Percentiles rank a stretch among this genome's conserved stretches.
These are phyloP conservation scores for Xylariaceae sp. DNA, from an alignment of 2,329 filamentous ascomycete species.

Conservation along the genomic window DNA sequence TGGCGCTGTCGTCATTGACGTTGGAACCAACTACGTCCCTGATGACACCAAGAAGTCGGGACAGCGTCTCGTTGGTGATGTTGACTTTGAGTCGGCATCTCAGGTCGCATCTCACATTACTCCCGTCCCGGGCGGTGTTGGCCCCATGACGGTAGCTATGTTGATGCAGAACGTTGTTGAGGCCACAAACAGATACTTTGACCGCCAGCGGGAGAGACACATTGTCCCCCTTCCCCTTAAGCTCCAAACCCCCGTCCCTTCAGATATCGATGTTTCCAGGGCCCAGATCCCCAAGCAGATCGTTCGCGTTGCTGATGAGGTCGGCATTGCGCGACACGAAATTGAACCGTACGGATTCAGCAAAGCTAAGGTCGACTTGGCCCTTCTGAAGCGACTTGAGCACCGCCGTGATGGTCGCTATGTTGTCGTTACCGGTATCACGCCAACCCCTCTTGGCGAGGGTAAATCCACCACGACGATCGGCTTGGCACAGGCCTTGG, in stretches of 20 bases:
- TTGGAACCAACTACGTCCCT: constrained; percentile 92
- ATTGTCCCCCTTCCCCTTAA: constrained; percentile 81
- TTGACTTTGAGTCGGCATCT: constrained; percentile 80
- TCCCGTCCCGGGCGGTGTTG: constrained; percentile 92
- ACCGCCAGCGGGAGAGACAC: constrained; percentile 72
- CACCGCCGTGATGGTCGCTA: constrained; percentile 88
- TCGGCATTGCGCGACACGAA: constrained; percentile 84
- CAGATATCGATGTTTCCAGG: constrained; percentile 87
- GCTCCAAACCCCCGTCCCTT: constrained; percentile 76
- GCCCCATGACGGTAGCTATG: constrained; percentile 99
- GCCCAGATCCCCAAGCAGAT: constrained; percentile 90
- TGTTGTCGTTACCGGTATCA: constrained; percentile 90
- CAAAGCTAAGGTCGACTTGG: constrained; percentile 91
- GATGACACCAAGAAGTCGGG: constrained; percentile 89
- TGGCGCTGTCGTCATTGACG: constrained; percentile 92
- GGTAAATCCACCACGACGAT: constrained; percentile 98
- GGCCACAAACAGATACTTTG: constrained; percentile 74
- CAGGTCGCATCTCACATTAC: constrained; percentile 91
- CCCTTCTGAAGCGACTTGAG: constrained; percentile 72
- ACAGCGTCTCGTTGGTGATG: constrained; percentile 86
- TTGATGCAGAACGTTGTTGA: constrained; percentile 92
- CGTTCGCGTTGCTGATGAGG: constrained; percentile 73
- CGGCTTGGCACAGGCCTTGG: constrained; percentile 87
- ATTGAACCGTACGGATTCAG: constrained; percentile 90
- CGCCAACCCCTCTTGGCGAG: constrained; percentile 91